phyloP scores from a whole-genome alignment of 2,329 filamentous ascomycete genomes.

The Erysiphe pisi region DNA sequence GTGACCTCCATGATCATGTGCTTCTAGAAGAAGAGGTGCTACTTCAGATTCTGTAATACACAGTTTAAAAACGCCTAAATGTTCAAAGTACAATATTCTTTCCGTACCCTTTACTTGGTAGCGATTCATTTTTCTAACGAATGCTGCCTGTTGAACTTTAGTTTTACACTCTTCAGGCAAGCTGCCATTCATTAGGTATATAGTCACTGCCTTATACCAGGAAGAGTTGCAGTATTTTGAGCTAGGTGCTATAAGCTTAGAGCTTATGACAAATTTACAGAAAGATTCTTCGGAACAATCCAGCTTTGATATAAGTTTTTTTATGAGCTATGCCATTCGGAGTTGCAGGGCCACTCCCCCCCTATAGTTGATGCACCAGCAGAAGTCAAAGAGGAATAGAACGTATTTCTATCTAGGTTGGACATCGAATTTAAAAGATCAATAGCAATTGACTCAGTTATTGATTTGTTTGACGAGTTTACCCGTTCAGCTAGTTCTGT shows the following conservation, averaged over 20 bases:
- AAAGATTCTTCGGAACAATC: neutral
- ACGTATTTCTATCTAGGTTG: neutral
- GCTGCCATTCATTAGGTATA: neutral
- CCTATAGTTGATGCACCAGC: neutral
- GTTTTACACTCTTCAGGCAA: neutral
- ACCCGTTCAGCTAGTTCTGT: neutral
- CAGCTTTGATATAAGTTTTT: neutral
- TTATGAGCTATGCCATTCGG: neutral
- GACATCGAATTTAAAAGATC: neutral
- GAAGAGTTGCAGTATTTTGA: no score
- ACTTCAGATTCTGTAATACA: neutral
- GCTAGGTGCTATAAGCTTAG: neutral
- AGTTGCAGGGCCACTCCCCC: neutral
- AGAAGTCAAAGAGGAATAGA: neutral
- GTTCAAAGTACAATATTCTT: neutral
- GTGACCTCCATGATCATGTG: slow-evolving; percentile 10
- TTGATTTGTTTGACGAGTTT: neutral
- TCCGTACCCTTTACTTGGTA: slow-evolving; percentile 11
- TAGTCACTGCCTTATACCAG: slow-evolving; percentile 9
- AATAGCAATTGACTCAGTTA: slow-evolving; percentile 9
- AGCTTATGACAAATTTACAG: no score
- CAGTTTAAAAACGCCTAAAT: neutral
- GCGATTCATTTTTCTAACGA: no score
- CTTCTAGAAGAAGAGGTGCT: neutral
- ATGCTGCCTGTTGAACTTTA: neutral